phyloP scores from a whole-genome alignment of 108 stramenopile species.

The Fragilariopsis cylindrus region DNA sequence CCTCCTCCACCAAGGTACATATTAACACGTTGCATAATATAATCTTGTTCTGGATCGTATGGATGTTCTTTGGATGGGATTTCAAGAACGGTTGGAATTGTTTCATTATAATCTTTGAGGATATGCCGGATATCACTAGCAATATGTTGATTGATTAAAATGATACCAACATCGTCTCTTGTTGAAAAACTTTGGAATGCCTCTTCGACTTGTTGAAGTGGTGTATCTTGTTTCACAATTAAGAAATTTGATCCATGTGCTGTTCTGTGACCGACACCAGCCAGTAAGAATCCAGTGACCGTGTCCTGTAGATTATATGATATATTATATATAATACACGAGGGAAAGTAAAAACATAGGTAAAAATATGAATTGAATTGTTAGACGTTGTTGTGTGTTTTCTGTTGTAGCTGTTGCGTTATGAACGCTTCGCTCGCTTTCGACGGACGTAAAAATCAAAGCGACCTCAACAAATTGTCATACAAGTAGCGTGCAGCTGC shows the following conservation, averaged over 20 bases:
- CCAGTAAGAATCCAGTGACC: conserved; percentile 96
- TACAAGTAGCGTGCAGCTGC: no score
- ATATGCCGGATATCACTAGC: conserved; percentile 96
- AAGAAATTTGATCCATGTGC: conserved; percentile 95
- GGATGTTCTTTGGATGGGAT: conserved; percentile 97
- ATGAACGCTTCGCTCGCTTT: no score
- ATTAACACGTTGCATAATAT: conserved; percentile 98
- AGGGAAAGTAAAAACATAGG: not conserved
- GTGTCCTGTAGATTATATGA: conserved; percentile 77
- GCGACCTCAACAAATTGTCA: no score
- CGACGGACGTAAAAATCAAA: no score
- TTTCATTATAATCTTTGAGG: conserved; percentile 93
- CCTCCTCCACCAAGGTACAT: conserved; percentile 78
- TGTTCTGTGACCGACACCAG: conserved; percentile 96
- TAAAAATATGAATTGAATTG: not conserved
- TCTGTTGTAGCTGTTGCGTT: no score
- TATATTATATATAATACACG: not conserved
- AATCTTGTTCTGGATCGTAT: conserved; percentile 98
- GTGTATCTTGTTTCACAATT: conserved; percentile 90
- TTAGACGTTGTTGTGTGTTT: no score
- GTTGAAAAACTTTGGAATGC: conserved; percentile 78
- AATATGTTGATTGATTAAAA: conserved; percentile 97
- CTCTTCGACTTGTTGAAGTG: conserved; percentile 71
- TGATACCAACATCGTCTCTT: conserved; percentile 94
- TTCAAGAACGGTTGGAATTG: conserved; percentile 97